Conservation (phyloP, 768 basidiomycete species). For the Lactifluus piperatus region DNA sequence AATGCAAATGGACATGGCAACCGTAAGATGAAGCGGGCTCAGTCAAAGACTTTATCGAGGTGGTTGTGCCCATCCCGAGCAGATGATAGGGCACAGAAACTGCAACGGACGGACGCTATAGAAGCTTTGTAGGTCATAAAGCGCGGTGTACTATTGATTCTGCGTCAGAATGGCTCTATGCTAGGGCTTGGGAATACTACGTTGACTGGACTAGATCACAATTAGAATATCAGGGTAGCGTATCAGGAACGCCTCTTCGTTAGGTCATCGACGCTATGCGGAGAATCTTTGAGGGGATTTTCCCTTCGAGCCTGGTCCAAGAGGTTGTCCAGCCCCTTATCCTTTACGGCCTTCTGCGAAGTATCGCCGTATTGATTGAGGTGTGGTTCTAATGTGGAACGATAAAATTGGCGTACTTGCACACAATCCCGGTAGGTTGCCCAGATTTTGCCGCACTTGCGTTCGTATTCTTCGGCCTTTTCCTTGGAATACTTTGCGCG, state of each 20-base stretch:
- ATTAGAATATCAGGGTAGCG: background rate
- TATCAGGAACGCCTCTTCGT: background rate
- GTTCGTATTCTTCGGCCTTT: slow-evolving; percentile 84
- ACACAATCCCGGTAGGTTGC: slow-evolving; percentile 71
- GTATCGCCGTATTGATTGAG: background rate
- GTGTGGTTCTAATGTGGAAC: background rate
- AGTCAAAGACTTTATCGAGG: background rate
- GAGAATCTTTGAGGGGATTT: slow-evolving; percentile 45
- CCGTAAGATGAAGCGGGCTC: background rate
- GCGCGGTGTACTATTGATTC: background rate
- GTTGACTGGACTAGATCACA: background rate
- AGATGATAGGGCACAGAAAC: background rate
- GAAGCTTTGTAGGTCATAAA: background rate
- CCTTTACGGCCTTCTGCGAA: slow-evolving; percentile 65
- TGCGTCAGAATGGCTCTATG: background rate
- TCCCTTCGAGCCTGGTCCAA: slow-evolving; percentile 56
- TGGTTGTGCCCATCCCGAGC: background rate
- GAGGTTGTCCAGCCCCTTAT: slow-evolving; percentile 65
- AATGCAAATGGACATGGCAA: background rate
- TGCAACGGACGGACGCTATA: background rate
- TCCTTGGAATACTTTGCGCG: slow-evolving; percentile 56
- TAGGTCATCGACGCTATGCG: slow-evolving; percentile 31
- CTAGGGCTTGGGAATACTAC: background rate
- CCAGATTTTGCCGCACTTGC: slow-evolving; percentile 80
- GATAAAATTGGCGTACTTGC: slow-evolving; percentile 46